phyloP scores from a whole-genome alignment of 2,329 filamentous ascomycete genomes.

The Sclerotiophoma versabilis region DNA sequence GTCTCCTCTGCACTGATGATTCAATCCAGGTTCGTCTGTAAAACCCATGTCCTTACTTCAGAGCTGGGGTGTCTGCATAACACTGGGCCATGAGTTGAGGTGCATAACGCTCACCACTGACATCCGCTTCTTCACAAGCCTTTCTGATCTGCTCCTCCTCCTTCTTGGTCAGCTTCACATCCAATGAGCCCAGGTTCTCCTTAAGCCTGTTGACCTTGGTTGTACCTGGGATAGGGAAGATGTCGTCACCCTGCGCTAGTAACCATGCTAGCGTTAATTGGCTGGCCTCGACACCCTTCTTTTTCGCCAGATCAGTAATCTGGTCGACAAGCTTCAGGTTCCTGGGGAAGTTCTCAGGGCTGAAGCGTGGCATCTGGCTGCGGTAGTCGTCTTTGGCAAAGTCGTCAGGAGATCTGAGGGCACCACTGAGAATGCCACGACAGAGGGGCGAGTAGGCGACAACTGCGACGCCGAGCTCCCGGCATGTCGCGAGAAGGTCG shows the following conservation, averaged over 20 bases:
- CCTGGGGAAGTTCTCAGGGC: slow-evolving; percentile 49
- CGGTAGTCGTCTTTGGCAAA: slow-evolving; percentile 48
- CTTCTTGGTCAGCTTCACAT: slow-evolving; percentile 38
- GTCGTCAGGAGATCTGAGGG: slow-evolving; percentile 52
- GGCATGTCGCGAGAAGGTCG: slow-evolving; percentile 49
- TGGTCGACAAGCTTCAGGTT: slow-evolving; percentile 46
- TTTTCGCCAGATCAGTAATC: slow-evolving; percentile 40
- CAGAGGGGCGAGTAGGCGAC: slow-evolving; percentile 51
- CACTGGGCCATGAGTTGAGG: slow-evolving; percentile 46
- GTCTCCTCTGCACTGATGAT: not conserved
- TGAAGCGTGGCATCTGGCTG: slow-evolving; percentile 51
- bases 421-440: slow-evolving; percentile 42
- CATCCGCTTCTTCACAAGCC: slow-evolving; percentile 50
- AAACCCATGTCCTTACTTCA: too few species aligned
- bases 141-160: slow-evolving; percentile 41
- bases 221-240: slow-evolving; percentile 65
- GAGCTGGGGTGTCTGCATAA: slow-evolving; percentile 51
- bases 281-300: slow-evolving; percentile 62
- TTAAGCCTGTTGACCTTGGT: slow-evolving; percentile 39
- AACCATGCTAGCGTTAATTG: slow-evolving; percentile 63
- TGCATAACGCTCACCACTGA: slow-evolving; percentile 47
- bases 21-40: too few species aligned
- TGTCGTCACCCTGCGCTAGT: slow-evolving; percentile 53
- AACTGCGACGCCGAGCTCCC: slow-evolving; percentile 54
- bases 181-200: slow-evolving; percentile 40